Evolutionary conservation across 495 filamentous ascomycete genomes (phyloP).

Genomic region (Xylaria acuta): DNA sequence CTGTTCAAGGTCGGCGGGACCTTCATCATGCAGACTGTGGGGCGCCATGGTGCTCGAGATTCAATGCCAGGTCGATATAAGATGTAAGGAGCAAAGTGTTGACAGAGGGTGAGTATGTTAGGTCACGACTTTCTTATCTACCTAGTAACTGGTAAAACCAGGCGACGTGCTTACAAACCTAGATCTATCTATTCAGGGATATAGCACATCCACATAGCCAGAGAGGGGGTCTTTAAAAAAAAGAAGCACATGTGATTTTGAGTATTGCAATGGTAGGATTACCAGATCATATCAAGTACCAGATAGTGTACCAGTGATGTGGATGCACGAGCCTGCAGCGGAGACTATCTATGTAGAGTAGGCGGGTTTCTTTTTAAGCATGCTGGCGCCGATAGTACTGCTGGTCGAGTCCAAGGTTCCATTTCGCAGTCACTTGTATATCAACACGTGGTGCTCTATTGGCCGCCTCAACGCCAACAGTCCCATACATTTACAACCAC

Average conservation of each 20-base stretch:
- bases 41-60: constrained; percentile 33
- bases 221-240: neutral
- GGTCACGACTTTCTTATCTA: neutral
- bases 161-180: neutral
- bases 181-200: neutral
- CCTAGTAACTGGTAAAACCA: neutral
- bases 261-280: neutral
- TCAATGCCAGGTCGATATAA: neutral
- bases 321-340: constrained; percentile 5
- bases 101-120: neutral
- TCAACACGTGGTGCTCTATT: constrained; percentile 3
- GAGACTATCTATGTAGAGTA: constrained; percentile 13
- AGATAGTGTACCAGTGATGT: neutral
- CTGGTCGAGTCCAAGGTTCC: constrained; percentile 1
- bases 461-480: neutral
- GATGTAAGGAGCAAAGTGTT: neutral
- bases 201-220: neutral
- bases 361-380: neutral
- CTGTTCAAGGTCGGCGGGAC: constrained; percentile 33
- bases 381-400: neutral
- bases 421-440: constrained; percentile 2
- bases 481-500: neutral
- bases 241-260: neutral
- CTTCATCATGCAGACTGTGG: constrained; percentile 37
- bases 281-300: neutral